phyloP scores from a whole-genome alignment of 1,284 basidiomycete species.

The Apiotrichum montevideense region DNA sequence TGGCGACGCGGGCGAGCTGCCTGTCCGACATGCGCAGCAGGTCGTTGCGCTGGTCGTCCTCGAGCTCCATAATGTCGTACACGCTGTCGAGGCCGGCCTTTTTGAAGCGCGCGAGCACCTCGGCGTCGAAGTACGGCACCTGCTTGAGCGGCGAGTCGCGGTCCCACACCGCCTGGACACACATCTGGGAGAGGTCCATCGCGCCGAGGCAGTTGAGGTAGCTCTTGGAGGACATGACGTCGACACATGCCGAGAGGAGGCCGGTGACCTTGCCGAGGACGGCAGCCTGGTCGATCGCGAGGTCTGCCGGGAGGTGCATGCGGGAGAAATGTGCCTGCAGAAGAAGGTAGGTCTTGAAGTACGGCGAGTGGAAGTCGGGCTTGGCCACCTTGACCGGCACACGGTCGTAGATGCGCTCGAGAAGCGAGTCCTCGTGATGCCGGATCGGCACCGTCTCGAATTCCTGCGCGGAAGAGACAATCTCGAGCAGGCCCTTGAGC shows the following conservation, averaged over 20 bases:
- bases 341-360: constrained; percentile 97
- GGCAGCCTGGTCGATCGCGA: constrained; percentile 80
- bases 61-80: constrained; percentile 95
- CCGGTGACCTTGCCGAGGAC: constrained; percentile 88
- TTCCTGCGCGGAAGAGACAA: constrained; percentile 91
- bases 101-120: constrained; percentile 81
- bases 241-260: constrained; percentile 84
- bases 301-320: constrained; percentile 81
- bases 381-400: constrained; percentile 89
- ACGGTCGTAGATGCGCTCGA: constrained; percentile 89
- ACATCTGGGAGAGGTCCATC: constrained; percentile 99
- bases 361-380: constrained; percentile 82
- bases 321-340: constrained; percentile 96
- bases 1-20: constrained; percentile 76
- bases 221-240: constrained; percentile 95
- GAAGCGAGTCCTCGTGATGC: constrained; percentile 74
- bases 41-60: constrained; percentile 76
- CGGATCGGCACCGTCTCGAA: constrained; percentile 93
- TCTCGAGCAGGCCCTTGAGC: constrained; percentile 91
- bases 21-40: constrained; percentile 76
- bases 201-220: constrained; percentile 91
- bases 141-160: constrained; percentile 89
- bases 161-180: constrained; percentile 97
- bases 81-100: constrained; percentile 73
- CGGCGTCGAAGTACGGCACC: constrained; percentile 88